These are phyloP conservation scores for Triticum dicoccoides DNA, from an alignment of 176 grass and related monocot genomes.

Conservation along the genomic window DNA sequence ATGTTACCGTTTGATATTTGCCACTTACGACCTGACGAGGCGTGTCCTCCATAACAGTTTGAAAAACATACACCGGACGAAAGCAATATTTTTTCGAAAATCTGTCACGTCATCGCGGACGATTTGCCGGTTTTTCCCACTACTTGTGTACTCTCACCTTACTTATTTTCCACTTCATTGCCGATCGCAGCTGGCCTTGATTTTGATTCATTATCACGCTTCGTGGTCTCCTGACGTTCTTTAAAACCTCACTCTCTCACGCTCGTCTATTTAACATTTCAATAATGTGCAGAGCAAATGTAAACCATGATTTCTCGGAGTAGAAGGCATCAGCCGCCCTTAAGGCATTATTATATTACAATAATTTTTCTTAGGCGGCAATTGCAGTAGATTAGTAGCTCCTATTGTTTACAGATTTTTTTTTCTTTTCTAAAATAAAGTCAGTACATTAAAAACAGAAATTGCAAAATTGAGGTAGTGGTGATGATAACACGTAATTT, in stretches of 20 bases:
- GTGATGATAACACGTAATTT: background rate
- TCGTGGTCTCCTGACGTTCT: background rate
- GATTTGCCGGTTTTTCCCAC: background rate
- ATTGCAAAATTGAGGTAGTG: background rate
- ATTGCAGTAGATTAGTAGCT: background rate
- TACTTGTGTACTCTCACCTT: background rate
- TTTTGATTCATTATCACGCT: background rate
- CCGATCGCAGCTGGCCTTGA: background rate
- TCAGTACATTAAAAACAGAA: background rate
- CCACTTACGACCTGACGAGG: background rate
- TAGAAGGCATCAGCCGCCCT: background rate
- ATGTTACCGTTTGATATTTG: constrained; percentile 8
- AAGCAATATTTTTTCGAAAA: constrained; percentile 9
- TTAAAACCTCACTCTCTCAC: background rate
- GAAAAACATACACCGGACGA: background rate
- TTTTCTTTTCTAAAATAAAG: background rate
- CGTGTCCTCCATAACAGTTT: constrained; percentile 3
- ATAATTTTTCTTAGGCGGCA: too few species aligned
- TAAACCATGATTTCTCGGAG: background rate
- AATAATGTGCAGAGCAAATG: background rate
- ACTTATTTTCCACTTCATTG: constrained; percentile 17
- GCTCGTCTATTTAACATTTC: background rate
- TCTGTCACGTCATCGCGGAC: background rate
- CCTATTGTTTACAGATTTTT: background rate
- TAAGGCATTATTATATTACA: background rate